A percentile compares a stretch with the other conserved stretches of the same genome.
Conservation (phyloP, 2,329 filamentous ascomycete species). For the Thielaviopsis punctulata region DNA sequence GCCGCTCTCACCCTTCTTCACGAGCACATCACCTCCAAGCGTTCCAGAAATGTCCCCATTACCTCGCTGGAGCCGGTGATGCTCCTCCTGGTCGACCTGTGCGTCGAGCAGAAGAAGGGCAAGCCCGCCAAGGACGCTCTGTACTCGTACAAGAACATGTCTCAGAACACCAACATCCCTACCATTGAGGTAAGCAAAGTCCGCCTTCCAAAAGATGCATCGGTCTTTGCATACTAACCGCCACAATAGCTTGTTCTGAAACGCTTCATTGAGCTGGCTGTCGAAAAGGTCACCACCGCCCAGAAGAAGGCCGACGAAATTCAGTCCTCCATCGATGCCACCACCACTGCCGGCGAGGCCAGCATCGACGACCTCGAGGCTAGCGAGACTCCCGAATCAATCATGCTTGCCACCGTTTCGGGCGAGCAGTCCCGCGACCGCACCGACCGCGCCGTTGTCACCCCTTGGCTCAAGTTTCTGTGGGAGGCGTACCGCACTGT, state of each 20-base stretch:
- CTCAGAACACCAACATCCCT: conserved; percentile 94
- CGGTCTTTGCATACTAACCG: background rate
- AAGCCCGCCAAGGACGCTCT: conserved; percentile 97
- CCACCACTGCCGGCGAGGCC: conserved; percentile 36
- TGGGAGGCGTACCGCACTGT: conserved; percentile 99
- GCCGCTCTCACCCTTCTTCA: conserved; percentile 89
- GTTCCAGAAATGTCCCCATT: conserved; percentile 94
- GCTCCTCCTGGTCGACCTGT: conserved; percentile 91
- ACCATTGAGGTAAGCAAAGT: conserved; percentile 60
- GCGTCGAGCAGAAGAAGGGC: conserved; percentile 92
- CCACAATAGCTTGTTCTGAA: conserved; percentile 62
- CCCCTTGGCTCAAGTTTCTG: conserved; percentile 96
- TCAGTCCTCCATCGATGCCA: conserved; percentile 69
- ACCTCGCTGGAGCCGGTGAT: conserved; percentile 93
- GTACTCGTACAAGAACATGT: conserved; percentile 99
- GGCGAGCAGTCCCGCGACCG: conserved; percentile 95
- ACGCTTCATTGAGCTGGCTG: conserved; percentile 93
- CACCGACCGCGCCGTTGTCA: conserved; percentile 94
- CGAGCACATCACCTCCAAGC: conserved; percentile 98
- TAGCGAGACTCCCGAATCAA: conserved; percentile 93
- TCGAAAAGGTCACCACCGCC: conserved; percentile 87
- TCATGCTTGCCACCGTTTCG: conserved; percentile 91
- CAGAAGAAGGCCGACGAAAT: conserved; percentile 93
- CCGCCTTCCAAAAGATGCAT: background rate
- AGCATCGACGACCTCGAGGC: conserved; percentile 93